Base-by-base conservation (phyloP, 176 grass and related monocot genomes). In the Otatea glauca region DNA sequence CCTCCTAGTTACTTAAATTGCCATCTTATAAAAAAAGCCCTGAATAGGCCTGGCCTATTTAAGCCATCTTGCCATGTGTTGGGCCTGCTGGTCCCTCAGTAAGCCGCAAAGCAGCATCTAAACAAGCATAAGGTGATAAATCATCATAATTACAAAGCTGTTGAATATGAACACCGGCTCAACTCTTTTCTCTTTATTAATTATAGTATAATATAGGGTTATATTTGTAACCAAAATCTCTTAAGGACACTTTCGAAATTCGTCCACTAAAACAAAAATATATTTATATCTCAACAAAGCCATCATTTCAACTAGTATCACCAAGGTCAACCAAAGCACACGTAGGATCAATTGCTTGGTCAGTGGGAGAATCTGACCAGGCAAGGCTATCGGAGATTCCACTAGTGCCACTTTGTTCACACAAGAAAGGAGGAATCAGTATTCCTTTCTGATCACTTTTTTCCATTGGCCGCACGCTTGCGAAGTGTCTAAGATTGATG, bases 321-420 rank as follows among this genome's bases (percentile, higher is more conserved):
- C 24, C 1, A 12, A 45, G 18, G 50, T 84, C 68, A 79, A 65
- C 7, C 7, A 25, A 42, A 74, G 20, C 59, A 34, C 47, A 79
- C 48, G 68, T 39, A 29, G 42, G 84, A n/a, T 56, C 45, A 25
- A 32, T 56, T 45, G 39, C 29, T 59, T 21, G 39, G 62, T 68
- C 69, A 64, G 16, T 60, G 3, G 43, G 29, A 42, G 54, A 48
- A 59, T 74, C 76, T 32, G n/a, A 81, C 64, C 64, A 11, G 11
- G 37, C 65, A 82, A 82, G 20, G 61, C 20, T 23, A 60, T 17
- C 9, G 35, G 23, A 90, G 78, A 86, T 90, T 82, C 83, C 65
- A 55, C 15, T 34, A 2, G 25, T 53, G 27, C 55, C 72, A 37
- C 58, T 44, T 67, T 23, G 55, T 86, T 86, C 80, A 72, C 88